Base-by-base conservation (phyloP, 176 grass and related monocot species). In the Lolium rigidum region DNA sequence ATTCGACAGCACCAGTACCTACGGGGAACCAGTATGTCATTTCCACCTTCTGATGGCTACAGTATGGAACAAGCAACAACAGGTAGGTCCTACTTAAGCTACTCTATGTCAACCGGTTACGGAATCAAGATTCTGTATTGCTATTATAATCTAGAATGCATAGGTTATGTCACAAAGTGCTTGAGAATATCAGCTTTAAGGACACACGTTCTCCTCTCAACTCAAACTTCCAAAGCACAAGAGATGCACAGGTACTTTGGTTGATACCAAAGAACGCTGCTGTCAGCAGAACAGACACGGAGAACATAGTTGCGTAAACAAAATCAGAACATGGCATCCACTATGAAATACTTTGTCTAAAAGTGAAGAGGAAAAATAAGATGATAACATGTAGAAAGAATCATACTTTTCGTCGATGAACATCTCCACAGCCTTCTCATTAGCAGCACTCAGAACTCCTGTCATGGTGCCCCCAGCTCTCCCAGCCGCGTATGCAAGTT, bases 391-490 rank as follows among this genome's bases (percentile, higher is more conserved):
- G 16, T 2, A 70, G 44, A 84, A 70, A 69, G 59, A 52, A 77
- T 80, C 71, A 64, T 94, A 99, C 97, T 94, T 94, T 89, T 96
- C 97, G 41, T 87, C 85, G 12, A 99, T 96, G 88, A 99, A 99
- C 85, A 99, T 85, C 76, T 99, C 97, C 60, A 99, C 97, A 6
- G 97, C 97, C 90, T 99, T 99, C 87, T 99, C 97, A 52, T 99
- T 96, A 76, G 97, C 97, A 52, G 97, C 97, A 25, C 97, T 99
- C 65, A 99, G 87, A 86, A 99, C 97, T 91, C 97, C 94, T 20
- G 97, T 96, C 97, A 99, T 99, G n/a, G 97, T 99, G 39, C 97
- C 94, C 20, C 97, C 97, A 64, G 97, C 97, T 62, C 97, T 75
- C 13, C 97, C 97, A 81, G 97, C 97, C 28, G 97, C 90, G 59